Evolutionary conservation across 169 alveolate species (phyloP), one percentile per base, ranked within the genome.

Genomic region (Amoebophrya sp.): DNA sequence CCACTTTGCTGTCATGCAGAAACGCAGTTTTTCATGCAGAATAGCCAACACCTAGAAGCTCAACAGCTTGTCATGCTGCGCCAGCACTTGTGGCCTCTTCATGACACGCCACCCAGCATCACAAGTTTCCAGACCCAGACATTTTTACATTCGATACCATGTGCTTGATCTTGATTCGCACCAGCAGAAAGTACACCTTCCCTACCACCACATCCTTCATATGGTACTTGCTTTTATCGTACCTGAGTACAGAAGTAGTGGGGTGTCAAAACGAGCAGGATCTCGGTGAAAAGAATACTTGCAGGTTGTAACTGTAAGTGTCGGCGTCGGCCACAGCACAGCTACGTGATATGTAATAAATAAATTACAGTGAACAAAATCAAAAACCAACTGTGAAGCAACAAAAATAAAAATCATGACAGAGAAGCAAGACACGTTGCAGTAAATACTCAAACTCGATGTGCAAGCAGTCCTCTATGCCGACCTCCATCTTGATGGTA

Each of bases 161-260:
- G 95, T 98, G 98, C 96, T 98, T 99, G 90, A 99, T 98, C 95
- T 98, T 98, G 77, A 99, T 97, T 40, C 99, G 95, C n/a, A 98
- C 99, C 66, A 98, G 96, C 77, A 98, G 96, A 95, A 99, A 99
- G 95, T 97, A 97, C 0, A 96, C 99, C 95, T 98, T 98, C 32
- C 99, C 99, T 32, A 98, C 96, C 0, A 99, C 98, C 10, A 97
- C 99, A 93, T 99, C 99, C 94, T 98, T 98, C 93, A 98, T 94
- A 94, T 98, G 99, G 93, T 97, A 99, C 77, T 97, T 96, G 14
- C 98, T 95, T 92, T 98, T 98, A 94, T 98, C 97, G 90, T 97
- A 97, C 92, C 95, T 95, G 39, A 10, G 47, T 2, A 10, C 0
- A 23, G 89, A 18, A 47, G 66, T 7, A 47, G 66, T 47, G n/a